Percentiles rank a stretch among this genome's conserved stretches.
Conservation (phyloP, 495 filamentous ascomycete genomes). For the Aspergillus homomorphus region DNA sequence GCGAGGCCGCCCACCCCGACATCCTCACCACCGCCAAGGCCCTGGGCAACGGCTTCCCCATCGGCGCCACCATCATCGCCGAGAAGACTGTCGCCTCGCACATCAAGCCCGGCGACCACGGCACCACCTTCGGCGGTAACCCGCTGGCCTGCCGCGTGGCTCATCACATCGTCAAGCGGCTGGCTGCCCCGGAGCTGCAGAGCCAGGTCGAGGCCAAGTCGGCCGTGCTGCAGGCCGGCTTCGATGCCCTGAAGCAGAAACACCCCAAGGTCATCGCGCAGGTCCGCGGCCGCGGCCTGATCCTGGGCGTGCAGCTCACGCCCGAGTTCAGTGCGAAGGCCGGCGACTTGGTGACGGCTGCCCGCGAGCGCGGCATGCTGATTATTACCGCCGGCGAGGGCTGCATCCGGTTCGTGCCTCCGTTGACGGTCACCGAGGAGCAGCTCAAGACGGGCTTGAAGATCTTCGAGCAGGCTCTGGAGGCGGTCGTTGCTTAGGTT, state of each 20-base stretch:
- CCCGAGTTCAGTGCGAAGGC: conserved; percentile 59
- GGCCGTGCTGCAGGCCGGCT: conserved; percentile 59
- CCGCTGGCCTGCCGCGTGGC: conserved; percentile 82
- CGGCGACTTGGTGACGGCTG: conserved; percentile 68
- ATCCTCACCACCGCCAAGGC: conserved; percentile 94
- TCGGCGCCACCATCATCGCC: conserved; percentile 82
- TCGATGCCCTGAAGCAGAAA: conserved; percentile 58
- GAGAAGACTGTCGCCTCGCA: conserved; percentile 70
- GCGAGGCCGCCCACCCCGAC: conserved; percentile 79
- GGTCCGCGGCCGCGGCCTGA: conserved; percentile 77
- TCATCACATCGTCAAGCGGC: conserved; percentile 73
- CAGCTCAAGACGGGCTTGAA: conserved; percentile 72
- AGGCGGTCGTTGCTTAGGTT: conserved; percentile 37
- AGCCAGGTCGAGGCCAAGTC: conserved; percentile 61
- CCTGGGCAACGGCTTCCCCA: conserved; percentile 91
- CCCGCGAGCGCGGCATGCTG: conserved; percentile 81
- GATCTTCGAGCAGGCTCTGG: conserved; percentile 76
- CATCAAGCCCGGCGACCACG: conserved; percentile 91
- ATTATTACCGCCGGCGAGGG: conserved; percentile 91
- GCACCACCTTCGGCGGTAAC: conserved; percentile 96
- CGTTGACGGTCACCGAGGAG: conserved; percentile 68
- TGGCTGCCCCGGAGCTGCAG: conserved; percentile 65
- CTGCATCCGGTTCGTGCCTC: conserved; percentile 82
- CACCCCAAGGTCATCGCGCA: conserved; percentile 74
- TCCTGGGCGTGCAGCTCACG: conserved; percentile 78